These are phyloP conservation scores for Colletotrichum shisoi DNA, from an alignment of 2,329 filamentous ascomycete genomes.

Conservation along the genomic window DNA sequence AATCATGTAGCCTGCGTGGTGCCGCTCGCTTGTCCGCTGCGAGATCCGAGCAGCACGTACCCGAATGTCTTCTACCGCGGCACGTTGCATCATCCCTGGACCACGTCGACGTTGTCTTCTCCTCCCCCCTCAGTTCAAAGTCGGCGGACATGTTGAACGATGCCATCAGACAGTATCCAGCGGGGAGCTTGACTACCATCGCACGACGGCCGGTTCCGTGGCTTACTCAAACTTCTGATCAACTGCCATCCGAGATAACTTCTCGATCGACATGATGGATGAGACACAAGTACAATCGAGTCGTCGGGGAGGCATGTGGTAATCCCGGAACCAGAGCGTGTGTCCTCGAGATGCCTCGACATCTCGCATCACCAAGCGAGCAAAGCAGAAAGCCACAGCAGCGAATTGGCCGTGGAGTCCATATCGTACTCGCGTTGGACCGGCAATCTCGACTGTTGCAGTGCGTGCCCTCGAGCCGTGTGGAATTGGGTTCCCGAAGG, in stretches of 20 bases:
- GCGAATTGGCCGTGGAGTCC: background rate
- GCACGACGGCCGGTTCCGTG: background rate
- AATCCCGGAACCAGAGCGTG: background rate
- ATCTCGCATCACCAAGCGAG: background rate
- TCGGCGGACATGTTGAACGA: slow-evolving; percentile 4
- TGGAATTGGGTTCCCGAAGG: too few relatives aligned
- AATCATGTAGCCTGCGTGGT: slow-evolving; percentile 4
- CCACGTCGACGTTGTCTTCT: background rate
- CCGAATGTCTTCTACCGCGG: slow-evolving; percentile 20
- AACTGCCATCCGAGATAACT: slow-evolving; percentile 14
- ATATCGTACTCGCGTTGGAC: background rate
- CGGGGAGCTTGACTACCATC: background rate
- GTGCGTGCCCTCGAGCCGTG: too few relatives aligned
- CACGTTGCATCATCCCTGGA: slow-evolving; percentile 13
- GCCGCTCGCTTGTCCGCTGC: slow-evolving; percentile 20
- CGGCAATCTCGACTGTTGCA: background rate
- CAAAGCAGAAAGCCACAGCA: background rate
- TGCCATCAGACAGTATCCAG: slow-evolving; percentile 13
- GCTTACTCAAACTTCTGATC: background rate
- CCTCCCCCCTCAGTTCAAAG: background rate
- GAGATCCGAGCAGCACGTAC: slow-evolving; percentile 24
- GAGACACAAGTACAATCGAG: background rate
- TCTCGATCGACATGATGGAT: background rate
- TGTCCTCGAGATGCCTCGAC: background rate
- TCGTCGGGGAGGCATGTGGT: background rate